Percentiles rank a stretch among this genome's conserved stretches.
These are phyloP conservation scores for Nothophoma quercina DNA, from an alignment of 2,329 filamentous ascomycete species.

Conservation along the genomic window DNA sequence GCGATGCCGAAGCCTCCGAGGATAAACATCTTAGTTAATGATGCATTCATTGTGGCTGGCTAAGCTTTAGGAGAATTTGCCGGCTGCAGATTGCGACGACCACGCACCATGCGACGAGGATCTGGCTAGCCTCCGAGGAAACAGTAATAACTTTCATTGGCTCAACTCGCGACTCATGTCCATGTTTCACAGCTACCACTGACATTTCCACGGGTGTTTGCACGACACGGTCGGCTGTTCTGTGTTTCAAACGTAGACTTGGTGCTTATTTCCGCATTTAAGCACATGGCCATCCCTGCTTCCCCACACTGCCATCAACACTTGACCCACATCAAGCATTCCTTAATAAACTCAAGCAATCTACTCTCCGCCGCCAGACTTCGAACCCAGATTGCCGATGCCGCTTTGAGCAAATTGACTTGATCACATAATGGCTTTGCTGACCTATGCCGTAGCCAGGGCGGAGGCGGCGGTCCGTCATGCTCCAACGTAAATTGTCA, in stretches of 20 bases:
- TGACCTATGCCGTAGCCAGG: neutral
- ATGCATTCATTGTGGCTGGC: neutral
- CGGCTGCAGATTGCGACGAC: conserved; percentile 4
- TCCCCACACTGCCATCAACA: conserved; percentile 6
- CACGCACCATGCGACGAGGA: neutral
- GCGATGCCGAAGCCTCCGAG: neutral
- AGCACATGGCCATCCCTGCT: conserved; percentile 13
- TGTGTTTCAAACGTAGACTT: conserved; percentile 12
- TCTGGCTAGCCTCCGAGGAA: neutral
- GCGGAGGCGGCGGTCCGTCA: conserved; percentile 7
- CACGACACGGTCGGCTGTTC: conserved; percentile 2
- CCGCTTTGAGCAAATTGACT: conserved; percentile 1
- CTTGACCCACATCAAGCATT: conserved; percentile 10
- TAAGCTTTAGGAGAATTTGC: conserved; percentile 1
- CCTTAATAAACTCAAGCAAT: conserved; percentile 18
- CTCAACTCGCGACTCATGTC: neutral
- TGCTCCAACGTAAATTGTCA: neutral
- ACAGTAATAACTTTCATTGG: neutral
- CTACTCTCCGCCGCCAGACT: conserved; percentile 4
- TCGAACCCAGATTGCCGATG: neutral
- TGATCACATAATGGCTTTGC: conserved; percentile 1
- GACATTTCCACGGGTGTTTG: neutral
- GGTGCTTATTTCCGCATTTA: neutral
- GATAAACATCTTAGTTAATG: neutral
- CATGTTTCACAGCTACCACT: neutral